Percentiles rank a stretch among this genome's conserved stretches.
Conservation (phyloP, 148 eudicot genomes). For the Rhododendron simsii region DNA sequence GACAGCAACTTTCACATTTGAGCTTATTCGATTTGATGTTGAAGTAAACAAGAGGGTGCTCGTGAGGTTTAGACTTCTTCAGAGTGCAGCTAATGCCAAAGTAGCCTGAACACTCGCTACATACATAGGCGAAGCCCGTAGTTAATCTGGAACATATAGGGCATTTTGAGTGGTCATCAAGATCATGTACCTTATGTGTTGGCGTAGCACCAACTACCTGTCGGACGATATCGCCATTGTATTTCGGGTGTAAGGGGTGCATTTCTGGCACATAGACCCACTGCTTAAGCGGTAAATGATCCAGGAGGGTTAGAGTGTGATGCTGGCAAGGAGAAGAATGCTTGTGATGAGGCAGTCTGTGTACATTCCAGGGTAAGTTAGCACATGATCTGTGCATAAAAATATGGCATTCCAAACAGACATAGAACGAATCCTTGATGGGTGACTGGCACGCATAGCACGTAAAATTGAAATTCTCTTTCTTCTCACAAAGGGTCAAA, state of each 20-base stretch:
- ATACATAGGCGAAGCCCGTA: background rate
- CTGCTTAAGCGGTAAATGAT: background rate
- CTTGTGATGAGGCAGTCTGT: no score
- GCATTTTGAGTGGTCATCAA: background rate
- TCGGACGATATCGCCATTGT: background rate
- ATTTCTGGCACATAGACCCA: background rate
- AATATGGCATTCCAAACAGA: background rate
- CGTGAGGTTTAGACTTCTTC: background rate
- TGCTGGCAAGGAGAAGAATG: no score
- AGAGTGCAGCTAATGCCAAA: background rate
- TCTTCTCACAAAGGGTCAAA: background rate
- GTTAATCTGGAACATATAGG: background rate
- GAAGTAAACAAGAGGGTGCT: constrained; percentile 1
- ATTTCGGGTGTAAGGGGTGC: background rate
- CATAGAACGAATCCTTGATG: background rate
- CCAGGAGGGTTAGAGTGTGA: background rate
- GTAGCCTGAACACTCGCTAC: background rate
- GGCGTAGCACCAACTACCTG: background rate
- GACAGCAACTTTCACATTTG: background rate
- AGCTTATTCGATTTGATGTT: no score
- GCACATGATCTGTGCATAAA: background rate
- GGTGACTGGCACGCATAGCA: background rate
- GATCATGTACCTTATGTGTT: no score
- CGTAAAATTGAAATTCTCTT: background rate
- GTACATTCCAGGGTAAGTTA: background rate